These are phyloP conservation scores for Aspergillus tanneri DNA, from an alignment of 2,329 filamentous ascomycete species.

Conservation along the genomic window DNA sequence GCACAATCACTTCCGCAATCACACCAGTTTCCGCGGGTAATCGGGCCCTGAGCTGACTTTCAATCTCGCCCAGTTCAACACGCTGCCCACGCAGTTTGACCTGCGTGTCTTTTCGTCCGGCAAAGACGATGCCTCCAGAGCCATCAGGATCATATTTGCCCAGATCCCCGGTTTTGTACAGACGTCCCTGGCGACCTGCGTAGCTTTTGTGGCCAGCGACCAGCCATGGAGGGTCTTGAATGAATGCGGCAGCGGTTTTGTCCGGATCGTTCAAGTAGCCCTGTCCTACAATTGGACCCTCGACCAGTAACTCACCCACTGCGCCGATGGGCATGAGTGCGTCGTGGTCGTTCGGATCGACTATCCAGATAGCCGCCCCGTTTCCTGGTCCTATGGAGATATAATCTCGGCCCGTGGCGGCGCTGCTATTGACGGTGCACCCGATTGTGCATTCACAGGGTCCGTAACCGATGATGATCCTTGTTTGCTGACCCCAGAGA, in stretches of 20 bases:
- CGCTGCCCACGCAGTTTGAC: slow-evolving; percentile 46
- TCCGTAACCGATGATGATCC: slow-evolving; percentile 48
- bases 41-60: slow-evolving; percentile 34
- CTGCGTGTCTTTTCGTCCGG: slow-evolving; percentile 42
- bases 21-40: slow-evolving; percentile 38
- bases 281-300: slow-evolving; percentile 49
- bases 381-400: slow-evolving; percentile 42
- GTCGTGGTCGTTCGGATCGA: slow-evolving; percentile 40
- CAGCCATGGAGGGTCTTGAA: slow-evolving; percentile 42
- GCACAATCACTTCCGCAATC: slow-evolving; percentile 51
- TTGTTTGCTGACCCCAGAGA: slow-evolving; percentile 43
- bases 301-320: slow-evolving; percentile 49
- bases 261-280: slow-evolving; percentile 47
- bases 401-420: slow-evolving; percentile 35
- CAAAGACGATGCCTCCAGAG: slow-evolving; percentile 38
- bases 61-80: slow-evolving; percentile 45
- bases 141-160: slow-evolving; percentile 39
- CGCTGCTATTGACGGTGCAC: slow-evolving; percentile 40
- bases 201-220: slow-evolving; percentile 25
- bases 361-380: slow-evolving; percentile 42
- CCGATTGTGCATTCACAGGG: slow-evolving; percentile 46
- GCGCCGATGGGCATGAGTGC: slow-evolving; percentile 44
- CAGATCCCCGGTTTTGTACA: slow-evolving; percentile 46
- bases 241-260: slow-evolving; percentile 39
- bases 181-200: slow-evolving; percentile 30